A percentile compares a stretch with the other conserved stretches of the same genome.
Evolutionary conservation across 192 early-diverging fungal species (phyloP).

Genomic region (Glomus cerebriforme): DNA sequence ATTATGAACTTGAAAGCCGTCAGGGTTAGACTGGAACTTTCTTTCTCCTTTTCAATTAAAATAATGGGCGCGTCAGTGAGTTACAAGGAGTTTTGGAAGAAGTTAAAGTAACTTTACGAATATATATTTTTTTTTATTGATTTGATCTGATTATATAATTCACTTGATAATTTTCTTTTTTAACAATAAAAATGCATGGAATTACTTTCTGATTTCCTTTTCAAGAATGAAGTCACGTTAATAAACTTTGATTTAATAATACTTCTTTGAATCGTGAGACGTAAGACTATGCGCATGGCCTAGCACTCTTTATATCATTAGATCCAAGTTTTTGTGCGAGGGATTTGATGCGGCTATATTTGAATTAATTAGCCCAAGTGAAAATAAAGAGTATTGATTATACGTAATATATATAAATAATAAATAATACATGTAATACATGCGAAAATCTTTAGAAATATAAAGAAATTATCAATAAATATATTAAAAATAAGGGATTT

Average conservation of each 20-base stretch:
- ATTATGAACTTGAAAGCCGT: neutral
- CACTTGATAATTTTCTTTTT: neutral
- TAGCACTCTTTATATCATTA: neutral
- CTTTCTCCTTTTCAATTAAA: neutral
- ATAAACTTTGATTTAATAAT: neutral
- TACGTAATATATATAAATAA: too few relatives aligned
- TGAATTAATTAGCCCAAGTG: neutral
- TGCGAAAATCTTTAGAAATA: too few relatives aligned
- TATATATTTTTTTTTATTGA: neutral
- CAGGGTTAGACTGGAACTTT: neutral
- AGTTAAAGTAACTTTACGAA: neutral
- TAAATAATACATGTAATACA: too few relatives aligned
- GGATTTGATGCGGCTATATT: neutral
- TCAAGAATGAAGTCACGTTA: neutral
- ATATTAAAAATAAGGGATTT: neutral
- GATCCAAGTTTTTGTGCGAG: neutral
- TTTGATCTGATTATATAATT: neutral
- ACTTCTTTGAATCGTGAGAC: neutral
- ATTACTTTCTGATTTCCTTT: neutral
- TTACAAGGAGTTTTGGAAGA: neutral
- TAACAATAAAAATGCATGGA: neutral
- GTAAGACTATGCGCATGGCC: neutral
- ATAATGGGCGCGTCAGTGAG: neutral
- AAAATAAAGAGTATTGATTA: too few relatives aligned
- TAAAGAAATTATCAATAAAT: too few relatives aligned